Base-by-base conservation (phyloP, 768 basidiomycete species). In the Calocera cornea region DNA sequence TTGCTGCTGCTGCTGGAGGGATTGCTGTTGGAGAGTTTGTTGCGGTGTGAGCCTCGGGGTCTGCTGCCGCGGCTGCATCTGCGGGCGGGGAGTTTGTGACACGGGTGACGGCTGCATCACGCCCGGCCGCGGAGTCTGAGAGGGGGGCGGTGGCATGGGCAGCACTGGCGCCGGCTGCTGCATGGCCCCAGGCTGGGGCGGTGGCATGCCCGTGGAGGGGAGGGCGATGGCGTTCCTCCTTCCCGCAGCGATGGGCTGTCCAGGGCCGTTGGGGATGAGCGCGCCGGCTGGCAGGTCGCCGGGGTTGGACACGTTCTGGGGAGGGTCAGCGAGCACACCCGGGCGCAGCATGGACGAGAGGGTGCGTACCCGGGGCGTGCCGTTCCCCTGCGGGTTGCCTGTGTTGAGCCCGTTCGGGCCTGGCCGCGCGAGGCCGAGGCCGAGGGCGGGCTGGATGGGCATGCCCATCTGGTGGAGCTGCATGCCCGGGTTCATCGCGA, bases 1-100 rank as follows among this genome's bases (percentile, higher is more conserved):
- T 3, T 66, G 66, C 8, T 83, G 84, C 68, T 87, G 87, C 2
- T 86, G 86, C 64, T 83, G 85, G n/a, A 34, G 19, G 1, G 1
- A 34, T 54, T 67, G 66, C 33, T 69, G 68, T 36, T 41, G 40
- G 27, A n/a, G 66, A 40, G 34, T 60, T 60, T 60, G 54, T 22
- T 60, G 54, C 11, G 54, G 54, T 5, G 54, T 60, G 27, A 27
- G 11, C 14, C 54, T 2, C 8, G 54, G 54, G 2, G 54, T 60
- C 31, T 60, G 54, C 31, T 31, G 54, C 31, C 22, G 14, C 10
- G 54, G 24, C 31, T 60, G 54, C 54, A 60, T 60, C 54, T 60
- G 54, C 54, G 54, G 27, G 22, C 54, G 54, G 2, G 54, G 54
- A 2, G 54, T 60, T 33, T 60, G 54, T 2, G 54, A 60, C 11